Evolutionary conservation across 225 moss, liverwort and hornwort species (phyloP), one percentile per base, ranked within the genome.

Genomic region (Physcomitrellopsis africana): DNA sequence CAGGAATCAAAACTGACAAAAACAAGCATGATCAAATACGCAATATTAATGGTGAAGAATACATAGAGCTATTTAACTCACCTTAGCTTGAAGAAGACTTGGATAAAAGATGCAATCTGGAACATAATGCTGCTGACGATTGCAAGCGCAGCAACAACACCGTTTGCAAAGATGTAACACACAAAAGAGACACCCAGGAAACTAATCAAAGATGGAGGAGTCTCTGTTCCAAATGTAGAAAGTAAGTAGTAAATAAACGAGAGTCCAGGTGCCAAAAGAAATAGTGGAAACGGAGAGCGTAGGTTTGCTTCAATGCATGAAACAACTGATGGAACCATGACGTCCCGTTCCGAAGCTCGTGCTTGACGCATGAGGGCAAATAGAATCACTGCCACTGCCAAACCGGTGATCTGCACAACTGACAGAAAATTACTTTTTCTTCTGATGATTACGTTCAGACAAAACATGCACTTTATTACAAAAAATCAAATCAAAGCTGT

Each of bases 361-460:
- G 93, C 92, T 86, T 99, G 99, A 14, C 86, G 89, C 93, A 90
- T 90, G 72, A 95, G 90, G 58, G 93, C 89, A 79, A 99, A 95
- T 43, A 87, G 89, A 43, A 89, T 78, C 22, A 89, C 90, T 54
- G 95, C 93, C 78, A 85, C 89, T 67, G 87, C 69, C 67, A 93
- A 90, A 74, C 95, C 95, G 54, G 87, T 81, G 78, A 99, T 91
- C 99, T 99, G 99, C 85, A 86, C 23, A 79, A 37, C 32, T 37
- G 1, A 72, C 65, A 56, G 78, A 67, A 26, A 67, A 46, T 53
- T 59, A 45, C 57, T 54, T 46, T 70, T 70, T 29, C 43, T 74
- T 20, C 63, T 68, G 53, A 47, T 56, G 46, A 72, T 49, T 58
- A 77, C 59, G 43, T 62, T 75, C 26, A 53, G 16, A 65, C 52